Base-by-base conservation (phyloP, 164 flowering plant species). In the Vitis riparia region DNA sequence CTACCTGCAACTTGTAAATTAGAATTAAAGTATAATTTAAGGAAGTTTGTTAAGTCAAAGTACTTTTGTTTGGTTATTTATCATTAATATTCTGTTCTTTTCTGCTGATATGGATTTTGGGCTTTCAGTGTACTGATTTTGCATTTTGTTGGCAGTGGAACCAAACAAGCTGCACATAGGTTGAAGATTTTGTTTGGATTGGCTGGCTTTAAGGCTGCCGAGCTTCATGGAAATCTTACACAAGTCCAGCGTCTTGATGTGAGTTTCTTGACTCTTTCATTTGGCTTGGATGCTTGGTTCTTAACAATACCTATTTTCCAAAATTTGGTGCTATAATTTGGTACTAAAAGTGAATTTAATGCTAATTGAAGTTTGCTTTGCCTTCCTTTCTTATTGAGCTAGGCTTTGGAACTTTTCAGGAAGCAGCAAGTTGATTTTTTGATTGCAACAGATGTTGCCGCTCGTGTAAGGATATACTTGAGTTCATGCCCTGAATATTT, bases 181-280 rank as follows among this genome's bases (percentile, higher is more conserved):
- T 75, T 95, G 81, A 95, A 93, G 73, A 91, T 95, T 73, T 75
- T 95, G 64, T 95, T 95, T 84, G 96, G 96, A 59, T 82, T 95
- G 75, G 83, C 86, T 76, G 96, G 94, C 17, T 73, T 84, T 11
- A 90, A 88, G 86, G 97, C 99, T 78, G 92, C 98, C 44, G 99
- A 95, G 79, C 93, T 95, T 75, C 99, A 95, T 82, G 97, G 92
- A 55, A 84, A 93, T 81, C 97, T 91, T 63, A 95, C 99, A 53
- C 99, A 95, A 85, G 87, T 80, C 68, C 99, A 95, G 75, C 97
- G 99, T 57, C 93, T 95, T 75, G 96, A 89, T 73, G 98, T 94
- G 73, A 81, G 93, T 74, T 58, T 53, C 48, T 60, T 72, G 3
- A 3, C 53, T 62, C 59, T 61, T 3, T 47, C 12, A 3, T 47